Evolutionary conservation across 129 eudicot genomes (phyloP).

Genomic region (carrot (Daucus carota)): DH1_v3.0 NC_030384.2:35255501-35256000

Average conservation of each 20-base stretch:
- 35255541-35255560: constrained; percentile 27
- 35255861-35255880: neutral
- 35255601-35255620: constrained; percentile 83
- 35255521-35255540: constrained; percentile 46
- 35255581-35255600: constrained; percentile 56
- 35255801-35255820: constrained; percentile 94
- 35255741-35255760: constrained; percentile 29
- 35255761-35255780: constrained; percentile 71
- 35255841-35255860: constrained; percentile 10
- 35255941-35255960: constrained; percentile 74
- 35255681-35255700: neutral
- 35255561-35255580: constrained; percentile 68
- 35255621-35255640: constrained; percentile 83
- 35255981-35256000: constrained; percentile 47
- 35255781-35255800: constrained; percentile 58
- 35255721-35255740: neutral
- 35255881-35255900: neutral
- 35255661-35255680: constrained; percentile 24
- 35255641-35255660: constrained; percentile 69
- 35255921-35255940: constrained; percentile 68
- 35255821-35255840: constrained; percentile 43
- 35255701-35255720: neutral
- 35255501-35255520: constrained; percentile 79
- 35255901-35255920: constrained; percentile 41
- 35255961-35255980: constrained; percentile 49